Evolutionary conservation across 352 stramenopile species (phyloP).

Genomic region (Halophytophthora batemanensis): DNA sequence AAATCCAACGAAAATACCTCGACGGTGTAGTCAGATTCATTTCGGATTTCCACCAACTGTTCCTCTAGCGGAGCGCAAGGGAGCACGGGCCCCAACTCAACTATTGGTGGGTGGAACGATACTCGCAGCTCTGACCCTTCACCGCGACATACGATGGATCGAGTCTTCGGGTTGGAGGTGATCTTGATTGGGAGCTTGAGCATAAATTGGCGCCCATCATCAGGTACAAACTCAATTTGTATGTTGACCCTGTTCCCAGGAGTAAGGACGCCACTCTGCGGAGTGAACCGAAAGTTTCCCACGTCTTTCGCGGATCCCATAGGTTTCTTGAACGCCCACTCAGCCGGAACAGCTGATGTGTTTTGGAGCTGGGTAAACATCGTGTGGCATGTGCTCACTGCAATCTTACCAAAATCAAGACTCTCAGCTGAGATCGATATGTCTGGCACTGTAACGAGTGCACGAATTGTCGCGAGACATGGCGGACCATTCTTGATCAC

Average conservation of each 20-base stretch:
- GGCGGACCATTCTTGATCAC: constrained; percentile 89
- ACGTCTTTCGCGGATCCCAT: constrained; percentile 83
- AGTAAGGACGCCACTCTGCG: constrained; percentile 65
- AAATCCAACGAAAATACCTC: constrained; percentile 93
- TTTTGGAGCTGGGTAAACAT: constrained; percentile 93
- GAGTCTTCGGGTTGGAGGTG: constrained; percentile 70
- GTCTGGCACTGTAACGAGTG: constrained; percentile 90
- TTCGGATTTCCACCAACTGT: constrained; percentile 71
- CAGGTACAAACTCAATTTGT: constrained; percentile 88
- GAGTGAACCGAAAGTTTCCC: constrained; percentile 76
- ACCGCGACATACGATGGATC: constrained; percentile 70
- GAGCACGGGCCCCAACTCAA: constrained; percentile 87
- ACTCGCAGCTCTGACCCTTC: constrained; percentile 79
- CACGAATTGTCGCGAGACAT: constrained; percentile 81
- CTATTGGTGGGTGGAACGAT: constrained; percentile 72
- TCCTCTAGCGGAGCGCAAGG: constrained; percentile 55
- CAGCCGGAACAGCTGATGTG: constrained; percentile 74
- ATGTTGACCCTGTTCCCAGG: constrained; percentile 84
- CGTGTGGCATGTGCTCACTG: constrained; percentile 84
- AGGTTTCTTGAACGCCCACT: constrained; percentile 91
- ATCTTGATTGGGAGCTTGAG: constrained; percentile 90
- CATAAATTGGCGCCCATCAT: constrained; percentile 70
- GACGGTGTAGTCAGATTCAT: constrained; percentile 86
- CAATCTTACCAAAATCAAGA: constrained; percentile 90
- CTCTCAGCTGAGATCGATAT: constrained; percentile 76